These are phyloP conservation scores for Colletotrichum caudatum DNA, from an alignment of 2,329 filamentous ascomycete genomes.

Conservation along the genomic window DNA sequence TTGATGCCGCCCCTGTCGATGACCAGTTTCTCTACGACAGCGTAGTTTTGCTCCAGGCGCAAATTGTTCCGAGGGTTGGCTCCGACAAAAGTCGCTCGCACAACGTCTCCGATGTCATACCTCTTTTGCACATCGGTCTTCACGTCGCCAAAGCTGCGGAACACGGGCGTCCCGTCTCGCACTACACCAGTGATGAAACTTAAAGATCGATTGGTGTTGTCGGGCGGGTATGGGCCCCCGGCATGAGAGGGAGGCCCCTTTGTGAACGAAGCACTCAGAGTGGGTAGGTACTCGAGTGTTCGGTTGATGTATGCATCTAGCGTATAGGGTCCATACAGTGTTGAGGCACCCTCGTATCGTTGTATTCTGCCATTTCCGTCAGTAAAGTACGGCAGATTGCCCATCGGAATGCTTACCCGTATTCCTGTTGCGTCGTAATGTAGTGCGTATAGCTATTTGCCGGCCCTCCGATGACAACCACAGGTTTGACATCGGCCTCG, in stretches of 20 bases:
- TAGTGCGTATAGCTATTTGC: slow-evolving; percentile 91
- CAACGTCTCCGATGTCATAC: slow-evolving; percentile 68
- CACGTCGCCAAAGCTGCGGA: slow-evolving; percentile 77
- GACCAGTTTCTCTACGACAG: slow-evolving; percentile 75
- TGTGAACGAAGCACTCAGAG: slow-evolving; percentile 20
- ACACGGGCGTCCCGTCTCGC: slow-evolving; percentile 74
- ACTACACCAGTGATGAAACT: slow-evolving; percentile 85
- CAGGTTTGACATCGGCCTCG: slow-evolving; percentile 61
- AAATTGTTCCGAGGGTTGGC: slow-evolving; percentile 92
- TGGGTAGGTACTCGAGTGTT: slow-evolving; percentile 55
- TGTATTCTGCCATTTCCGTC: slow-evolving; percentile 65
- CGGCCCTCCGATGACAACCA: slow-evolving; percentile 86
- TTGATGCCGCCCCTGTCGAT: slow-evolving; percentile 42
- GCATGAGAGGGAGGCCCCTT: slow-evolving; percentile 44
- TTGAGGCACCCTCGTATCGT: slow-evolving; percentile 91
- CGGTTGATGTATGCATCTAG: slow-evolving; percentile 89
- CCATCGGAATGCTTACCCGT: slow-evolving; percentile 47
- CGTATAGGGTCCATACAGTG: slow-evolving; percentile 85
- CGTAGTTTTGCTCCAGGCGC: slow-evolving; percentile 80
- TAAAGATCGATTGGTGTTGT: slow-evolving; percentile 80
- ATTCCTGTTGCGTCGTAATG: slow-evolving; percentile 78
- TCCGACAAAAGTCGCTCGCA: slow-evolving; percentile 79
- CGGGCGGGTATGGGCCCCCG: slow-evolving; percentile 74
- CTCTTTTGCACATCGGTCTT: slow-evolving; percentile 62
- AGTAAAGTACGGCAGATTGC: slow-evolving; percentile 44